Evolutionary conservation across 2,329 filamentous ascomycete genomes (phyloP), one percentile per base, ranked within the genome.

Genomic region (Sordariomycetes sp.): DNA sequence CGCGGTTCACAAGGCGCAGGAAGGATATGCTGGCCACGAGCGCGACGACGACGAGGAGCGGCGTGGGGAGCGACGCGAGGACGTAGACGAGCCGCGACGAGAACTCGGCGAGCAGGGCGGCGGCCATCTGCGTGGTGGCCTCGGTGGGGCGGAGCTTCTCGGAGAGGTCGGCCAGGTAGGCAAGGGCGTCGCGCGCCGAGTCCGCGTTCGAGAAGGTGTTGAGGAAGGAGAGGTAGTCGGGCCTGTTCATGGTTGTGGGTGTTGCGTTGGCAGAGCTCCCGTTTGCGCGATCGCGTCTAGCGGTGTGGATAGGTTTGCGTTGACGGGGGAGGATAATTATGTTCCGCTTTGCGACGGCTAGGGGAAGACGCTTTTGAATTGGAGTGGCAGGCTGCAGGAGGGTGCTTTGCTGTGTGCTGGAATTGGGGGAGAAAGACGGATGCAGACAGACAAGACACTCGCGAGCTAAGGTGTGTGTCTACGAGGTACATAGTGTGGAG

Each of bases 1-100:
- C 73, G 60, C 89, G 81, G 61, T 85, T 83, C 20, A 90, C 74
- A 74, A 88, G 87, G 3, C 57, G 48, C 25, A 59, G 48, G n/a
- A 62, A 43, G 22, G 59, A 53, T 3, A 60, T 20, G 6, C 22
- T 24, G 68, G 86, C 80, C 62, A 94, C 75, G 34, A 85, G 64
- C 52, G 86, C 71, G 58, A 78, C 69, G 14, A 76, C 66, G 8
- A 76, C 66, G 16, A 76, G 71, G 22, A 75, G 35, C 66, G 76
- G 74, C 25, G 76, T 74, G 22, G 72, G 71, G 59, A 72, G 66
- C 61, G 72, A 67, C 8, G 55, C 28, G 46, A 53, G 28, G 20
- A 72, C 61, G n/a, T 43, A 34, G 6, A 43, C 22, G 43, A 43
- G 20, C 5, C 59, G 55, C 25, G 55, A 32, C 14, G 54, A 46